Base-by-base conservation (phyloP, 2,329 filamentous ascomycete species). In the Fusarium nurragi region DNA sequence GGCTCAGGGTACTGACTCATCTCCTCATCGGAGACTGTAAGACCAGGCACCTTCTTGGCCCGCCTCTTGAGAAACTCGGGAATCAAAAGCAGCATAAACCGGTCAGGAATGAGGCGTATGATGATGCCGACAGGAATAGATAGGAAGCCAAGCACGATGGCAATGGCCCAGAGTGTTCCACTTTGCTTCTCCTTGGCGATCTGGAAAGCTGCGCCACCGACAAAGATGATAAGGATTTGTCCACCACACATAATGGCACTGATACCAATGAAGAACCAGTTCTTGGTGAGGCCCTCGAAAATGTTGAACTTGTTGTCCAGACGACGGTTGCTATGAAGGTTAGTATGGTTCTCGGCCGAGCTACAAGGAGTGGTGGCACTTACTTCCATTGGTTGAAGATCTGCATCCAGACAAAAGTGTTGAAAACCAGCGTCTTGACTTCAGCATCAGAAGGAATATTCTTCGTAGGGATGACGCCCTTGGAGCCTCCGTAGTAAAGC, bases 381-480 rank as follows among this genome's bases (percentile, higher is more conserved):
- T 83, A 89, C 87, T 98, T 98, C 86, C 96, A 92, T 75, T 97
- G 91, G 78, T 98, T 98, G 82, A 98, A 98, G 71, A 98, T 96
- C 72, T 98, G 94, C 94, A 98, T 97, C 94, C 94, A 98, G 50
- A 97, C 94, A 75, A 98, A 98, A 0, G 93, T 95, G 81, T 98
- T 98, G 85, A 98, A 98, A 9, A 98, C 91, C 44, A 98, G 84
- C 4, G 93, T 96, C 54, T 88, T 82, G 59, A 96, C 83, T 70
- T 91, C 83, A 2, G 74, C 77, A 1, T 43, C 22, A 0, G 43
- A 52, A 10, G 71, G 73, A 6, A 67, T 73, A 7, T 82, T 81
- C n/a, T 94, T 82, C 22, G 75, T 65, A 4, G 76, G 75, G 22
- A 76, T 53, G 6, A 78, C 65, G 5, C 75, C 26, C 71, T 79